phyloP scores from a whole-genome alignment of 768 basidiomycete species.

The Boletus insuetus region DNA sequence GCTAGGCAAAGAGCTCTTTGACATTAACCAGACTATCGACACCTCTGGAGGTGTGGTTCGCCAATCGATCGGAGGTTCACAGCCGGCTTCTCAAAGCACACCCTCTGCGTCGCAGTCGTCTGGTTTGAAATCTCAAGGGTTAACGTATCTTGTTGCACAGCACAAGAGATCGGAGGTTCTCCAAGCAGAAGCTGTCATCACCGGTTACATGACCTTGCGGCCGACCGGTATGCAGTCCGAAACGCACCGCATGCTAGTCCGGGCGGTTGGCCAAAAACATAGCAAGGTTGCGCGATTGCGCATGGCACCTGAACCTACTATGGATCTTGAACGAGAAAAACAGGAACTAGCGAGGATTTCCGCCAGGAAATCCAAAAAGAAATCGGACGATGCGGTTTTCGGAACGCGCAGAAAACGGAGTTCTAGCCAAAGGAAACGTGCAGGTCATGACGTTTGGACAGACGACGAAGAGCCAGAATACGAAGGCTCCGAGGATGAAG shows the following conservation, averaged over 20 bases:
- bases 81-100: constrained; percentile 41
- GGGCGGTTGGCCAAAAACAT: constrained; percentile 83
- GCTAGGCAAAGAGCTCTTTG: constrained; percentile 91
- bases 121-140: constrained; percentile 58
- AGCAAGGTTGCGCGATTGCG: constrained; percentile 75
- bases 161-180: constrained; percentile 82
- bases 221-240: constrained; percentile 90
- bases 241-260: constrained; percentile 85
- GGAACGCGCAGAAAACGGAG: constrained; percentile 48
- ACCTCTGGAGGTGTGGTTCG: constrained; percentile 67
- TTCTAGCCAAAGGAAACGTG: constrained; percentile 39
- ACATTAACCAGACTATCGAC: constrained; percentile 78
- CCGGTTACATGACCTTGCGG: constrained; percentile 79
- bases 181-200: constrained; percentile 82
- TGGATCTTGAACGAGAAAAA: constrained; percentile 74
- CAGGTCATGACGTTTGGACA: constrained; percentile 53
- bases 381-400: constrained; percentile 49
- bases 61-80: constrained; percentile 50
- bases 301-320: constrained; percentile 74
- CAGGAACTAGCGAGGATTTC: constrained; percentile 63
- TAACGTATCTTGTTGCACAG: constrained; percentile 88
- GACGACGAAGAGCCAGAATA: constrained; percentile 67
- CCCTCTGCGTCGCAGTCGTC: constrained; percentile 36
- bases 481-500: constrained; percentile 59
- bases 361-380: constrained; percentile 62